Conservation (phyloP, 768 basidiomycete genomes). For the Floccularia luteovirens region DNA sequence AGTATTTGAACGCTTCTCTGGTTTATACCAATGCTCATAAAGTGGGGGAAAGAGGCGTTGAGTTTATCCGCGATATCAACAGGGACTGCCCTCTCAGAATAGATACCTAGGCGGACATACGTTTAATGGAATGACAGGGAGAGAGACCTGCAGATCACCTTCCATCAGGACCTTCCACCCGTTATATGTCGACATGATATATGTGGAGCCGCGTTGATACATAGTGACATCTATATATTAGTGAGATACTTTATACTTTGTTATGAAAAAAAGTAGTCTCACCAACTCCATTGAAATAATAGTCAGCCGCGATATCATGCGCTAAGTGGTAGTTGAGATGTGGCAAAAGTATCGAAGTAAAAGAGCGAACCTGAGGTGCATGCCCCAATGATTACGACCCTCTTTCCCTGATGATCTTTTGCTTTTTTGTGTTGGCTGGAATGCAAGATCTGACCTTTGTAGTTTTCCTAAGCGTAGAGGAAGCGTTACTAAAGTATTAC, state of each 20-base stretch:
- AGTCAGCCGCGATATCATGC: conserved; percentile 30
- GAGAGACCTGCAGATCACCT: conserved; percentile 3
- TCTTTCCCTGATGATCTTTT: conserved; percentile 45
- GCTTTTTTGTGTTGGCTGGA: conserved; percentile 41
- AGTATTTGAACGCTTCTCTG: conserved; percentile 10
- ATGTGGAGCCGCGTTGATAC: conserved; percentile 10
- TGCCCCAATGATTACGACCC: conserved; percentile 44
- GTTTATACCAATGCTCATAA: conserved; percentile 12
- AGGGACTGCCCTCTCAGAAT: conserved; percentile 35
- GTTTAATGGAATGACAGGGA: neutral
- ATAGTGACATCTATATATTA: conserved; percentile 35
- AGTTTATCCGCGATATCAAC: conserved; percentile 38
- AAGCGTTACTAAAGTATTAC: neutral
- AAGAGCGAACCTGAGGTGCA: conserved; percentile 36
- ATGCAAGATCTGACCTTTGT: conserved; percentile 46
- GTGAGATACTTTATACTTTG: conserved; percentile 21
- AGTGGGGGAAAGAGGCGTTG: conserved; percentile 33
- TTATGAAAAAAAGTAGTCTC: conserved; percentile 21
- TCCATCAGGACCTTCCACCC: conserved; percentile 13
- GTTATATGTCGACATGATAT: conserved; percentile 12
- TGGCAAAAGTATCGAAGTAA: neutral
- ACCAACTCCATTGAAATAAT: conserved; percentile 28
- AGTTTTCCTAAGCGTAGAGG: conserved; percentile 21
- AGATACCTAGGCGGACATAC: conserved; percentile 16
- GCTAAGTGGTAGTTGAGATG: conserved; percentile 11